Conservation (phyloP, 805 yeast species). For the Hanseniaspora mollemarum region DNA sequence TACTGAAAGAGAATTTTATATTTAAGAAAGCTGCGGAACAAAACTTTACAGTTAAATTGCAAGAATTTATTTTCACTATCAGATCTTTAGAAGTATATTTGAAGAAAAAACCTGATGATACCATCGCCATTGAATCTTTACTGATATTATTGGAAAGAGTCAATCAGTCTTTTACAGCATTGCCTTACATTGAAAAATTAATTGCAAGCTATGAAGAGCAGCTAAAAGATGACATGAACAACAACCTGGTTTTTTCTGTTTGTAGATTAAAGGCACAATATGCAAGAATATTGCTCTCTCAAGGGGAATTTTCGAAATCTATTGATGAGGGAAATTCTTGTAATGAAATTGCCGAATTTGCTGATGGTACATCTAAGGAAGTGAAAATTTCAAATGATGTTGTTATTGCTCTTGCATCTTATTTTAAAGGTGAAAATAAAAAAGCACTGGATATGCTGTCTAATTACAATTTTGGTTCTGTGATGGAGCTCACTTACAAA, state of each 20-base stretch:
- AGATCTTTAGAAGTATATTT: conserved; percentile 55
- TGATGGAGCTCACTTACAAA: conserved; percentile 66
- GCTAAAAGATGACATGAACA: conserved; percentile 47
- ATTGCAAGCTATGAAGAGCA: conserved; percentile 40
- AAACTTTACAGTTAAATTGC: conserved; percentile 47
- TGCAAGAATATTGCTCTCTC: conserved; percentile 61
- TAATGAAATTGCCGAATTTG: conserved; percentile 36
- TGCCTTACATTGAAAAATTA: conserved; percentile 36
- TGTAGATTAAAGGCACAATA: conserved; percentile 55
- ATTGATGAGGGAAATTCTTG: conserved; percentile 50
- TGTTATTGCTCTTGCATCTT: conserved; percentile 60
- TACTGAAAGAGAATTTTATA: conserved; percentile 39
- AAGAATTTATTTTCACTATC: conserved; percentile 55
- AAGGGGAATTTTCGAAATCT: conserved; percentile 44
- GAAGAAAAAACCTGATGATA: conserved; percentile 49
- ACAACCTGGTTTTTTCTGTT: conserved; percentile 37
- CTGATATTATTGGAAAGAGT: conserved; percentile 56
- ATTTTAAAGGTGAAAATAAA: conserved; percentile 52
- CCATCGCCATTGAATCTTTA: conserved; percentile 45
- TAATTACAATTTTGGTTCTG: conserved; percentile 40
- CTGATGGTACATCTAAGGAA: conserved; percentile 25
- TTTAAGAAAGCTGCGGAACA: conserved; percentile 29
- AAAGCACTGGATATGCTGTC: conserved; percentile 58
- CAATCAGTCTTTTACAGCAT: conserved; percentile 48
- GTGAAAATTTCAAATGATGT: conserved; percentile 47